Percentiles rank a stretch among this genome's conserved stretches.
These are phyloP conservation scores for Phtheirospermum japonicum DNA, from an alignment of 257 asterid species.

Conservation along the genomic window DNA sequence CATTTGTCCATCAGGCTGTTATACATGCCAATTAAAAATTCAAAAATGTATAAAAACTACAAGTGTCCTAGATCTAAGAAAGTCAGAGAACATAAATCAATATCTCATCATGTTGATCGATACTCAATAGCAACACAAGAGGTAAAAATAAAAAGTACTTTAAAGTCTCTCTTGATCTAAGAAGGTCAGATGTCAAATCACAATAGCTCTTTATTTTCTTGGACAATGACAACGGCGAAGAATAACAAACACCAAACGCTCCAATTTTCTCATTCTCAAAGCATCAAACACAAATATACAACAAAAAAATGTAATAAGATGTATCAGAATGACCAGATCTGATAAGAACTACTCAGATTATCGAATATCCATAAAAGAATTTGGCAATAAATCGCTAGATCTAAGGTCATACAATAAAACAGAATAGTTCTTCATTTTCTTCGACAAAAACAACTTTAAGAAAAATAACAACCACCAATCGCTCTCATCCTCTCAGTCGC, in stretches of 20 bases:
- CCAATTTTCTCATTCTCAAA: neutral
- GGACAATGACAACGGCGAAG: neutral
- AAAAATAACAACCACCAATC: too few relatives aligned
- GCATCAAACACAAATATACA: neutral
- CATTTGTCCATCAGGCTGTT: constrained; percentile 94
- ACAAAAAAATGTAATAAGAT: neutral
- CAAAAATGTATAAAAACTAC: neutral
- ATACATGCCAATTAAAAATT: neutral
- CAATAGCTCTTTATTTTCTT: neutral
- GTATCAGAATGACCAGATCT: constrained; percentile 19
- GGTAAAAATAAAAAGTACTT: neutral
- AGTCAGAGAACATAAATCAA: neutral
- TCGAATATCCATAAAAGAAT: too few relatives aligned
- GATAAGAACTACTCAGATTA: neutral
- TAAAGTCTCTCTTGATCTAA: neutral
- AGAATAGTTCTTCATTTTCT: too few relatives aligned
- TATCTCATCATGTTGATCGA: neutral
- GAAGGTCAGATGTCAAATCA: neutral
- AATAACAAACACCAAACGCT: neutral
- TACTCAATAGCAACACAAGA: neutral
- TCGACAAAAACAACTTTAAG: too few relatives aligned
- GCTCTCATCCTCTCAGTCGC: too few relatives aligned
- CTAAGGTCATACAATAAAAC: too few relatives aligned
- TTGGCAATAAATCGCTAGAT: too few relatives aligned
- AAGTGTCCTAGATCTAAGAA: neutral